phyloP scores from a whole-genome alignment of 306 rosid species.

The Castanopsis chinensis region DNA sequence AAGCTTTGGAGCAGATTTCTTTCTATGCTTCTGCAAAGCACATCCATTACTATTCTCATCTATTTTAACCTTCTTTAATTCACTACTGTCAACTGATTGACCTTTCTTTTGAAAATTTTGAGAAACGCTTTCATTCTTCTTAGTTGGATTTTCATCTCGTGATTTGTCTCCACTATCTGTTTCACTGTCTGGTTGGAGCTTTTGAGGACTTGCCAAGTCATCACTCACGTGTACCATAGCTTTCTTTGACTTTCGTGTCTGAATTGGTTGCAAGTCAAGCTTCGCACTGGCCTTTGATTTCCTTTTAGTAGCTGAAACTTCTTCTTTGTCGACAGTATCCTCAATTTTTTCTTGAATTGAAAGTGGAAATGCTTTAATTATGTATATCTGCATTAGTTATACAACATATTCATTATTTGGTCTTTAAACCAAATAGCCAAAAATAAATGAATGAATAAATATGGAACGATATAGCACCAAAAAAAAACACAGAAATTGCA shows the following conservation, averaged over 20 bases:
- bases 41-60: constrained; percentile 5
- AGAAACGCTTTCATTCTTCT: not conserved
- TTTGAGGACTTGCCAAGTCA: constrained; percentile 26
- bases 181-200: constrained; percentile 10
- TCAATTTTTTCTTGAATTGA: constrained; percentile 21
- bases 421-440: not conserved
- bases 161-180: constrained; percentile 17
- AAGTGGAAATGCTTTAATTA: constrained; percentile 42
- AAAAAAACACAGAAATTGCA: not conserved
- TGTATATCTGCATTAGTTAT: constrained; percentile 46
- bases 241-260: constrained; percentile 20
- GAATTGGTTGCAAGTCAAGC: constrained; percentile 3
- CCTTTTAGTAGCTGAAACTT: not conserved
- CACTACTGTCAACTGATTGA: not conserved
- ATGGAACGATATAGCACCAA: no score
- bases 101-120: constrained; percentile 6
- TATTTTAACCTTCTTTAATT: constrained; percentile 24
- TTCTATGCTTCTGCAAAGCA: constrained; percentile 11
- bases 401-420: not conserved
- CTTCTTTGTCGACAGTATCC: constrained; percentile 22
- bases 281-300: constrained; percentile 19
- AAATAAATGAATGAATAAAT: not conserved
- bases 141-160: not conserved
- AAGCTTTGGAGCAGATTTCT: constrained; percentile 22
- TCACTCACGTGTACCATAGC: constrained; percentile 10